These are phyloP conservation scores for Pestalotiopsis sp. DNA, from an alignment of 2,329 filamentous ascomycete genomes.

Conservation along the genomic window DNA sequence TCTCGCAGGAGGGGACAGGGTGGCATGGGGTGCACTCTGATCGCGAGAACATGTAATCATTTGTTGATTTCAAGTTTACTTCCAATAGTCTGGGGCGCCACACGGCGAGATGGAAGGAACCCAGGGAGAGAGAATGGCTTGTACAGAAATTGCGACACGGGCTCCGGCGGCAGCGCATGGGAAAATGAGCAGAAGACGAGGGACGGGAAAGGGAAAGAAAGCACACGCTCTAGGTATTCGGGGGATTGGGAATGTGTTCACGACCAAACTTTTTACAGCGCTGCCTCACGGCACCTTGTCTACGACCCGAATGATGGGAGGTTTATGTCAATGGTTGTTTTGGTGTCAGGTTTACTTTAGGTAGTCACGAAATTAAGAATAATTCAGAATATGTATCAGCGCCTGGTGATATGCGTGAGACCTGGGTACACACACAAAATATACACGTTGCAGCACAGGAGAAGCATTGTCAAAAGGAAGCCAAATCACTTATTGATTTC, in stretches of 20 bases:
- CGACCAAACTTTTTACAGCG: conserved; percentile 14
- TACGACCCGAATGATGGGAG: conserved; percentile 7
- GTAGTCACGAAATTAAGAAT: neutral
- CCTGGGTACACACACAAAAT: neutral
- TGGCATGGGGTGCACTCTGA: neutral
- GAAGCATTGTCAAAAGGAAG: too few relatives aligned
- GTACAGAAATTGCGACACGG: neutral
- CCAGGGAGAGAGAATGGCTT: neutral
- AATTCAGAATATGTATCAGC: neutral
- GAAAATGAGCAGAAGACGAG: neutral
- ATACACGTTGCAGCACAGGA: neutral
- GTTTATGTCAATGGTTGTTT: neutral
- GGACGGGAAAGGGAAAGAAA: neutral
- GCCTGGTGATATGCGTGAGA: neutral
- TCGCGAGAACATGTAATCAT: neutral
- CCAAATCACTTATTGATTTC: too few relatives aligned
- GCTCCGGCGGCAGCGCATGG: neutral
- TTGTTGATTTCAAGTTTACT: neutral
- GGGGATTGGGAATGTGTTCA: neutral
- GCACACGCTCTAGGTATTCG: neutral
- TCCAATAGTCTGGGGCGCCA: neutral
- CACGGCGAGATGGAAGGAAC: neutral
- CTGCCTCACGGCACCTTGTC: conserved; percentile 20
- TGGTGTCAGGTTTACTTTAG: neutral
- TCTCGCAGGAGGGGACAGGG: neutral